Percentiles rank a stretch among this genome's conserved stretches.
Evolutionary conservation across 257 asterid genomes (phyloP).

Genomic region (Ballota nigra): DNA sequence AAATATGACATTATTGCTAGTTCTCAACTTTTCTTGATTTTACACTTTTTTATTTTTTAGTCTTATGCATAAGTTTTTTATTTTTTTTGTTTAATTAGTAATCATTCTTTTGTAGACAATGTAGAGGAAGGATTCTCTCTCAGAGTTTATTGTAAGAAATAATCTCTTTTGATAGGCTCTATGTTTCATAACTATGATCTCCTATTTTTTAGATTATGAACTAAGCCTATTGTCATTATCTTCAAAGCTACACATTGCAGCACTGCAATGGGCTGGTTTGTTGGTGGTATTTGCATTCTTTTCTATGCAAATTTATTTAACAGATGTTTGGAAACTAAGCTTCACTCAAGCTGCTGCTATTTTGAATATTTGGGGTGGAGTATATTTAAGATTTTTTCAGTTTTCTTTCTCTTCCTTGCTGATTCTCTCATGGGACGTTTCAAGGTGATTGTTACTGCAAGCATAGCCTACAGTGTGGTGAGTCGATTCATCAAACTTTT

Average conservation of each 20-base stretch:
- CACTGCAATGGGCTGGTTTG: background rate
- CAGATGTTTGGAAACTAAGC: conserved; percentile 7
- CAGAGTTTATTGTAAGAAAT: background rate
- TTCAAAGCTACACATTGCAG: background rate
- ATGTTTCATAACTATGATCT: background rate
- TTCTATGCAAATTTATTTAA: background rate
- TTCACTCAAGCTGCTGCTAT: conserved; percentile 39
- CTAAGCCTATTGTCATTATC: background rate
- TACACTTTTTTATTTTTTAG: no score
- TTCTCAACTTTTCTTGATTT: no score
- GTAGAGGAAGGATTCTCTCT: background rate
- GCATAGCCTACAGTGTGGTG: background rate
- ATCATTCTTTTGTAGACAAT: background rate
- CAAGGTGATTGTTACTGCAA: background rate
- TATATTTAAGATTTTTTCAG: background rate
- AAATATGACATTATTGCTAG: no score
- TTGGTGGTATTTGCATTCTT: background rate
- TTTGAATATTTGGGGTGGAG: background rate
- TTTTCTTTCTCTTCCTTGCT: background rate
- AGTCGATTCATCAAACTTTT: background rate
- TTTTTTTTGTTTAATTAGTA: no score
- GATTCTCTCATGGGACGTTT: background rate
- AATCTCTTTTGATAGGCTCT: background rate
- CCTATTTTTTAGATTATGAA: background rate
- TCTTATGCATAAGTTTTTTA: no score